Evolutionary conservation across 2,329 filamentous ascomycete species (phyloP).

Genomic region (Pseudogymnoascus sp.): DNA sequence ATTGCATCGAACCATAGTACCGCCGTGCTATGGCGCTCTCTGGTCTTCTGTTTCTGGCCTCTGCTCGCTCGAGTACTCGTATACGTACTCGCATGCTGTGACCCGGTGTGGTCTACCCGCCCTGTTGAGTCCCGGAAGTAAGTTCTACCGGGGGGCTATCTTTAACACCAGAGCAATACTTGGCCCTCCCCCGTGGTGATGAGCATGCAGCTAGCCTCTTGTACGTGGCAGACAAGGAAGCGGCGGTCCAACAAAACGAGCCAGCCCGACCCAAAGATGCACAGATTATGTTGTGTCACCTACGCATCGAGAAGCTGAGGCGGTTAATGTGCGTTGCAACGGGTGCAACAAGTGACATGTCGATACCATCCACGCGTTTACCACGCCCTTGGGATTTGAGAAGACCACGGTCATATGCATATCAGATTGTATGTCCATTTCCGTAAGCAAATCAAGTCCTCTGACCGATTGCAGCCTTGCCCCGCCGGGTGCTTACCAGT

Average conservation of each 20-base stretch:
- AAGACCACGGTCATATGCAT: not conserved
- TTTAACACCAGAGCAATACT: not conserved
- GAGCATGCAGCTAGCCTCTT: not conserved
- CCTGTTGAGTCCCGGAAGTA: not conserved
- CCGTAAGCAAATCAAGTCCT: not conserved
- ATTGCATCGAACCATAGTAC: not conserved
- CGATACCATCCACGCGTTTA: not conserved
- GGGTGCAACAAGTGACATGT: not conserved
- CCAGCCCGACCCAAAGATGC: not conserved
- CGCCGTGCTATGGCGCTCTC: not conserved
- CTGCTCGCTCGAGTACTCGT: not conserved
- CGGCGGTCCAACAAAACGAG: not conserved
- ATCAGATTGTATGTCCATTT: not conserved
- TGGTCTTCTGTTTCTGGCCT: not conserved
- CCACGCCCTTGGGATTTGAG: not conserved
- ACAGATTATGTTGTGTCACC: not conserved
- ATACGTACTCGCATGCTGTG: not conserved
- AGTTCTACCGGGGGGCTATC: not conserved
- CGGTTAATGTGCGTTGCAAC: constrained; percentile 1
- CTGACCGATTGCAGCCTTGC: not conserved
- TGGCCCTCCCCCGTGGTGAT: not conserved
- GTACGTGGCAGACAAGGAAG: not conserved
- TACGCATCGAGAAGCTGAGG: not conserved
- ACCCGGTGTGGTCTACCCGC: not conserved
- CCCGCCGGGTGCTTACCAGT: not conserved